phyloP scores from a whole-genome alignment of 257 asterid genomes.

The Gynochthodes officinalis region DNA sequence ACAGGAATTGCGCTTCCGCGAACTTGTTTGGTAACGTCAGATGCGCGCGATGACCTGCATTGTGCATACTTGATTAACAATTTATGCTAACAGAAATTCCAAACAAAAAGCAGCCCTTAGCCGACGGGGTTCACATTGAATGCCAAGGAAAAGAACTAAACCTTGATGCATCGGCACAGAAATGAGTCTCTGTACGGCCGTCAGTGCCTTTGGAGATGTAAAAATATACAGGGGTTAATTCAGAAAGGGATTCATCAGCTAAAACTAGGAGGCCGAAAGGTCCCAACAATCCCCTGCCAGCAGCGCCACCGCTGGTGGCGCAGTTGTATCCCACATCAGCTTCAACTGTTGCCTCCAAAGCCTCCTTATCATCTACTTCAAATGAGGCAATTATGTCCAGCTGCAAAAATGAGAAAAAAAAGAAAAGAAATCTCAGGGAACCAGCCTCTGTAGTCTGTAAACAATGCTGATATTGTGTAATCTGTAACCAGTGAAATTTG shows the following conservation, averaged over 20 bases:
- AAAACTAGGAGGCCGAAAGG: conserved; percentile 76
- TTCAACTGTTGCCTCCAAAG: conserved; percentile 27
- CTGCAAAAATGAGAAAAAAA: conserved; percentile 40
- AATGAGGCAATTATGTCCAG: conserved; percentile 64
- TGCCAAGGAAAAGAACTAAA: conserved; percentile 13
- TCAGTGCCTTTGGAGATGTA: conserved; percentile 49
- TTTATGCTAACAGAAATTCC: neutral
- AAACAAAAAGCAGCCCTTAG: neutral
- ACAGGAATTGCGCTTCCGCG: conserved; percentile 73
- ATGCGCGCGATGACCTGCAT: conserved; percentile 67
- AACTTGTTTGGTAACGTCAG: conserved; percentile 56
- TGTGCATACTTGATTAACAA: neutral
- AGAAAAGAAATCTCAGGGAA: neutral
- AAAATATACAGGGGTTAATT: conserved; percentile 71
- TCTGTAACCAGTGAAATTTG: neutral
- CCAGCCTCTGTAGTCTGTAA: too few relatives aligned
- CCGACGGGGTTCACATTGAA: neutral
- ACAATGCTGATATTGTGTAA: neutral
- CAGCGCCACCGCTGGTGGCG: conserved; percentile 66
- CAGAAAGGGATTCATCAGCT: conserved; percentile 50
- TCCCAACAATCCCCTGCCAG: conserved; percentile 60
- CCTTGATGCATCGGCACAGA: conserved; percentile 76
- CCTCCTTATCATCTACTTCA: conserved; percentile 38
- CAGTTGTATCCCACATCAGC: conserved; percentile 41
- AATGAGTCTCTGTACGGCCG: conserved; percentile 49